Percentiles rank a stretch among this genome's conserved stretches.
phyloP scores from a whole-genome alignment of 495 filamentous ascomycete species.

The Coniosporium apollinis region DNA sequence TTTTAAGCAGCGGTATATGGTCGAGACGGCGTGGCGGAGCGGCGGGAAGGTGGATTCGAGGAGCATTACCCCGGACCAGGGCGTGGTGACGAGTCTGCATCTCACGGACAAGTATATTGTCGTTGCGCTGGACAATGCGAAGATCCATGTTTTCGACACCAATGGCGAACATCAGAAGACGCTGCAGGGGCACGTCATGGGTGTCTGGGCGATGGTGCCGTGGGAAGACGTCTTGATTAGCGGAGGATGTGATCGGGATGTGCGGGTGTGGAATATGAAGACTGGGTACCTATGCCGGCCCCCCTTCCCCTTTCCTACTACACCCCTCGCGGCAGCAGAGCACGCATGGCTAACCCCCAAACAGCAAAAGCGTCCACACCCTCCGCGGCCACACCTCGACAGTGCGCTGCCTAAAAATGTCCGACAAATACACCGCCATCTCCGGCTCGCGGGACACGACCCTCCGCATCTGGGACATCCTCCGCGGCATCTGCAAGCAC shows the following conservation, averaged over 20 bases:
- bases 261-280: slow-evolving; percentile 91
- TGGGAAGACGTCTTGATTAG: slow-evolving; percentile 93
- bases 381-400: slow-evolving; percentile 91
- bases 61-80: slow-evolving; percentile 87
- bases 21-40: slow-evolving; percentile 90
- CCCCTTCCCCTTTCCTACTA: not conserved
- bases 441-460: slow-evolving; percentile 93
- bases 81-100: slow-evolving; percentile 90
- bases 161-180: slow-evolving; percentile 77
- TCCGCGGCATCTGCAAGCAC: slow-evolving; percentile 68
- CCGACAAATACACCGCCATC: slow-evolving; percentile 78
- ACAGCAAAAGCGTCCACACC: slow-evolving; percentile 39
- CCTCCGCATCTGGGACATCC: slow-evolving; percentile 86
- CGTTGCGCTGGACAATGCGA: slow-evolving; percentile 92
- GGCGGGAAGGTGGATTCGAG: slow-evolving; percentile 61
- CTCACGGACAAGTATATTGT: slow-evolving; percentile 92
- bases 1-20: slow-evolving; percentile 93
- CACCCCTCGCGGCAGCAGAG: too few relatives aligned
- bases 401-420: slow-evolving; percentile 95
- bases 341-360: too few relatives aligned
- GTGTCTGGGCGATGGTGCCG: slow-evolving; percentile 98
- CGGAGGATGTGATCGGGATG: slow-evolving; percentile 91
- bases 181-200: slow-evolving; percentile 91
- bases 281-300: slow-evolving; percentile 81
- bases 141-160: slow-evolving; percentile 94